A percentile compares a stretch with the other conserved stretches of the same genome.
These are phyloP conservation scores for Penicillium sclerotiorum DNA, from an alignment of 2,329 filamentous ascomycete genomes.

Conservation along the genomic window DNA sequence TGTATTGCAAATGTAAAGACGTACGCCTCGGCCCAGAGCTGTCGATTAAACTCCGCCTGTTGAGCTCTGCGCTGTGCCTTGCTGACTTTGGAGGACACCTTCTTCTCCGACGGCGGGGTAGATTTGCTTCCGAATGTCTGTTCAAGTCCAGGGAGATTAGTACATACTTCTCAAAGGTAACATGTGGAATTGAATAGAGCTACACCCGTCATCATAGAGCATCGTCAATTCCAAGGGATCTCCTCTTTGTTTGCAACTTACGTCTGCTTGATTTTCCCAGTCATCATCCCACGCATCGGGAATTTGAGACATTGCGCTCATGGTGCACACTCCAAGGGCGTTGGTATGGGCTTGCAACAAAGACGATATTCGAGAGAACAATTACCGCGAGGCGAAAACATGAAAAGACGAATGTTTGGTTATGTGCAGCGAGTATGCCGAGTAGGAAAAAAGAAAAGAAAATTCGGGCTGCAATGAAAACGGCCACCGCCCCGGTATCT, in stretches of 20 bases:
- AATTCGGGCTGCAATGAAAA: conserved; percentile 20
- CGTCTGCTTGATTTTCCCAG: conserved; percentile 81
- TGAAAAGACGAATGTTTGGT: neutral
- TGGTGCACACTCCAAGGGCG: conserved; percentile 25
- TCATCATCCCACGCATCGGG: conserved; percentile 90
- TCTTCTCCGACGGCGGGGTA: conserved; percentile 47
- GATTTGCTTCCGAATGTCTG: conserved; percentile 45
- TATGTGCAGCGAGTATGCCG: neutral
- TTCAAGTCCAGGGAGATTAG: conserved; percentile 10
- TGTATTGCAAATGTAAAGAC: conserved; percentile 4
- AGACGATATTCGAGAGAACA: neutral
- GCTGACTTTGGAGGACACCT: conserved; percentile 58
- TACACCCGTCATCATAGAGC: neutral
- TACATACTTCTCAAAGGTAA: neutral
- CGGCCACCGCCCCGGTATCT: conserved; percentile 21
- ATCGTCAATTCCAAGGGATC: neutral
- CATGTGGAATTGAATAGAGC: neutral
- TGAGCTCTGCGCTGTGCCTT: conserved; percentile 77
- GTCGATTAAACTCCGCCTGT: conserved; percentile 81
- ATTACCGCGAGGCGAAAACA: no score
- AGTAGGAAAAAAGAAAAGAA: conserved; percentile 18
- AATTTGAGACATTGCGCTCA: conserved; percentile 56
- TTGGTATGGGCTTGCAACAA: conserved; percentile 3
- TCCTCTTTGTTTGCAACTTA: conserved; percentile 34
- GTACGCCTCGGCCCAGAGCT: conserved; percentile 88